Evolutionary conservation across 805 yeast species (phyloP).

Genomic region (Candida odintsovae): DNA sequence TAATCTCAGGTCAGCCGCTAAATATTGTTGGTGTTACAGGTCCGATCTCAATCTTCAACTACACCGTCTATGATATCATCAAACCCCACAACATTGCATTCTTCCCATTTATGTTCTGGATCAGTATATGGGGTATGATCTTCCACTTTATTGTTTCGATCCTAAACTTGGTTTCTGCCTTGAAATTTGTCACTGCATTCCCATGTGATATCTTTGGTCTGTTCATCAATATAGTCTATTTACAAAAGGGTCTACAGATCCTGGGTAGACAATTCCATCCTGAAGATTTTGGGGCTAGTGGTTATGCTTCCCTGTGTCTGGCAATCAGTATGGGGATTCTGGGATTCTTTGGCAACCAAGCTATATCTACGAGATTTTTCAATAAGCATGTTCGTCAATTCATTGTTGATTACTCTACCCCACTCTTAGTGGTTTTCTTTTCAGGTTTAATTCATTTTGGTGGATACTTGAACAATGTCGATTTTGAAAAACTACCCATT

Average conservation of each 20-base stretch:
- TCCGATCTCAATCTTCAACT: conserved; percentile 87
- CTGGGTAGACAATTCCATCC: conserved; percentile 60
- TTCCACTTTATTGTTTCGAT: conserved; percentile 72
- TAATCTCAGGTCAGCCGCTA: conserved; percentile 83
- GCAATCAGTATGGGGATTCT: conserved; percentile 71
- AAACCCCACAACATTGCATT: conserved; percentile 38
- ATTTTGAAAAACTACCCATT: conserved; percentile 61
- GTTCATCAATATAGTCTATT: conserved; percentile 80
- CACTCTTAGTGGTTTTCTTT: conserved; percentile 78
- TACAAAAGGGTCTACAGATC: conserved; percentile 88
- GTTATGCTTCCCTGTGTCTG: conserved; percentile 70
- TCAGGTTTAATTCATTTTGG: conserved; percentile 93
- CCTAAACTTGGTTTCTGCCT: conserved; percentile 57
- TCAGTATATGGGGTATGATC: conserved; percentile 84
- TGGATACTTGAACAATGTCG: conserved; percentile 54
- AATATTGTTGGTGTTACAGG: conserved; percentile 98
- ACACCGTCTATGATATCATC: conserved; percentile 76
- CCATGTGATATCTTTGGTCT: conserved; percentile 93
- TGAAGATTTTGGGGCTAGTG: conserved; percentile 35
- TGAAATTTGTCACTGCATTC: conserved; percentile 69
- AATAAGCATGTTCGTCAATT: conserved; percentile 57
- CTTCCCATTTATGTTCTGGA: conserved; percentile 95
- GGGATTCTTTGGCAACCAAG: conserved; percentile 61
- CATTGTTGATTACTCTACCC: conserved; percentile 82
- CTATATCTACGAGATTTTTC: conserved; percentile 51